Percentiles rank a stretch among this genome's conserved stretches.
Evolutionary conservation across 2,329 filamentous ascomycete species (phyloP).

Genomic region (Neopestalotiopsis rosae): DNA sequence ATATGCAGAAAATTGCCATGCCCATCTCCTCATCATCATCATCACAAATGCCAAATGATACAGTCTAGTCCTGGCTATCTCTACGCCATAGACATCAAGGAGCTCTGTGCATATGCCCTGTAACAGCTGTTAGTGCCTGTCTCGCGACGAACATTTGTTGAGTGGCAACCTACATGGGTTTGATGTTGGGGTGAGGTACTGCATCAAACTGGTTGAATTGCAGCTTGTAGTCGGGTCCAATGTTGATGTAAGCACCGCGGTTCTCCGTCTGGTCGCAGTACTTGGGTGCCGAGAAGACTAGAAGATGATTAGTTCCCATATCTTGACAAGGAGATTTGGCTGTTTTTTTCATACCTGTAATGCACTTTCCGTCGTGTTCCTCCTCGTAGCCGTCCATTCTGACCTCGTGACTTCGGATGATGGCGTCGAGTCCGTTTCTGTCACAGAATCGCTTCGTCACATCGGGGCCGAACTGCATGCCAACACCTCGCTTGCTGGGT

Average conservation of each 20-base stretch:
- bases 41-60: conserved; percentile 28
- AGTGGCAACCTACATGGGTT: conserved; percentile 69
- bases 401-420: conserved; percentile 97
- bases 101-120: conserved; percentile 84
- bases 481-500: conserved; percentile 95
- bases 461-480: conserved; percentile 95
- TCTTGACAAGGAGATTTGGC: background rate
- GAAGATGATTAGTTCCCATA: conserved; percentile 29
- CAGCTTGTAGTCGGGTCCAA: conserved; percentile 89
- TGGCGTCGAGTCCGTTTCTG: conserved; percentile 89
- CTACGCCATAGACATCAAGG: conserved; percentile 80
- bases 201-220: conserved; percentile 94
- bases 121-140: conserved; percentile 31
- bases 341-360: conserved; percentile 71
- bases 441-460: conserved; percentile 97
- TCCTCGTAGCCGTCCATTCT: conserved; percentile 99
- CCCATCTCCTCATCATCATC: conserved; percentile 29
- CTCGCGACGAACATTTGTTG: background rate
- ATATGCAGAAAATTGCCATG: conserved; percentile 36
- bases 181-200: conserved; percentile 93
- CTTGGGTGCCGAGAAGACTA: conserved; percentile 94
- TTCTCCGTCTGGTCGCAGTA: conserved; percentile 99
- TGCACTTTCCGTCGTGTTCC: conserved; percentile 93
- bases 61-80: conserved; percentile 24
- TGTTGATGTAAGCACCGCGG: conserved; percentile 97